Base-by-base conservation (phyloP, 2,329 filamentous ascomycete genomes). In the Cytospora piceicola region DNA sequence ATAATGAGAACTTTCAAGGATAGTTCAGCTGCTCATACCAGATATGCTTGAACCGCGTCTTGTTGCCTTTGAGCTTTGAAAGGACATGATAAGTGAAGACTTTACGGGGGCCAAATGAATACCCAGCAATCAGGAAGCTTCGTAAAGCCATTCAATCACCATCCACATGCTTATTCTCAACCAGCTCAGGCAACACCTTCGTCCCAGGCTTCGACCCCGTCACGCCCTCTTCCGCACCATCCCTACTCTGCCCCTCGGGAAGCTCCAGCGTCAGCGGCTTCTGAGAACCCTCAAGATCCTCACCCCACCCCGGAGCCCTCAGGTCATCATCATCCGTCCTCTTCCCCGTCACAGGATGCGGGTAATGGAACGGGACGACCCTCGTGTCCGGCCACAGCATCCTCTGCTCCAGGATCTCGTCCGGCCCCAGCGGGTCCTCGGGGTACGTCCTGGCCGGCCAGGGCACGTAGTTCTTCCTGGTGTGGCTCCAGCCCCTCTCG, bases 331-430 rank as follows among this genome's bases (percentile, higher is more conserved):
- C 77, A 8, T 71, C 73, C 4, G 81, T 76, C 67, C 71, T 73
- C 70, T 78, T 74, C 7, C 82, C 81, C 12, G 82, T 84, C 17
- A 84, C 76, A 0, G 82, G 82, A 70, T 85, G 82, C 11, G 75
- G 76, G 68, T 85, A 84, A 69, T 85, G 82, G 73, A 84, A 84
- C 0, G 82, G 82, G 39, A 84, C 77, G 4, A 85, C 83, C 49
- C 83, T 78, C 6, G 82, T 84, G 69, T 85, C 83, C 0, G 83
- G 83, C 83, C 83, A 86, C 67, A 86, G 73, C 81, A 84, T 82
- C 69, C 80, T 79, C 73, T 84, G 78, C 65, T 83, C 81, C 9
- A 83, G 77, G 24, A 85, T 73, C 76, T 85, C 81, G 70, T 85
- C 82, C 17, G 83, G 83, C 0, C 83, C 83, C 12, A 76, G 65